These are phyloP conservation scores for Penicillium riverlandense DNA, from an alignment of 495 filamentous ascomycete species.

Conservation along the genomic window DNA sequence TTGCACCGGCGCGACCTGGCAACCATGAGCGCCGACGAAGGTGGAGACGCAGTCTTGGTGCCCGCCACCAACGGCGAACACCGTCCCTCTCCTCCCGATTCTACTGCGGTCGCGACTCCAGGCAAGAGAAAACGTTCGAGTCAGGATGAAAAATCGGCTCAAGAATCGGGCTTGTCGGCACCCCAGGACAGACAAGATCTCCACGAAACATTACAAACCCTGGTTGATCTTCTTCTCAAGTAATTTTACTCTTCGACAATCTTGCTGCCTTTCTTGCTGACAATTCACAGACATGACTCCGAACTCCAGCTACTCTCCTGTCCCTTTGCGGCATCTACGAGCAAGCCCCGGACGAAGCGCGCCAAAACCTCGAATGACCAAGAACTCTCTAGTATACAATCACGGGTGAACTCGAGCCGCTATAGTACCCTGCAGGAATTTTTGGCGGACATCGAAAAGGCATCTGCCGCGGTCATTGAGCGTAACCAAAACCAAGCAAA, in stretches of 20 bases:
- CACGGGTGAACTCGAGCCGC: conserved; percentile 29
- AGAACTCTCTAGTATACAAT: conserved; percentile 32
- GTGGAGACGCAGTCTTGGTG: conserved; percentile 25
- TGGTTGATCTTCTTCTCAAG: conserved; percentile 34
- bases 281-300: conserved; percentile 29
- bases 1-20: conserved; percentile 19
- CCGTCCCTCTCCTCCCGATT: conserved; percentile 17
- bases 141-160: conserved; percentile 29
- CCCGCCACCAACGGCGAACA: conserved; percentile 32
- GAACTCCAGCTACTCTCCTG: conserved; percentile 37
- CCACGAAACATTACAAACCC: conserved; percentile 33
- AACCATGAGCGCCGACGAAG: conserved; percentile 41
- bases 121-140: conserved; percentile 42
- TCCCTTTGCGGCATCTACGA: conserved; percentile 29
- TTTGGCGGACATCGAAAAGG: conserved; percentile 42
- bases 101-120: conserved; percentile 27
- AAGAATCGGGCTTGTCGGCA: conserved; percentile 18
- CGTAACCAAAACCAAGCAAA: conserved; percentile 31
- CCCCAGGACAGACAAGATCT: conserved; percentile 30
- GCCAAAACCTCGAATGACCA: conserved; percentile 37
- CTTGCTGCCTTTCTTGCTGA: conserved; percentile 7
- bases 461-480: conserved; percentile 38
- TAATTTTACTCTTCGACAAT: conserved; percentile 7
- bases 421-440: conserved; percentile 44
- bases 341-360: conserved; percentile 44